These are phyloP conservation scores for Fraxinus nigra DNA, from an alignment of 305 asterid species.

Conservation along the genomic window DNA sequence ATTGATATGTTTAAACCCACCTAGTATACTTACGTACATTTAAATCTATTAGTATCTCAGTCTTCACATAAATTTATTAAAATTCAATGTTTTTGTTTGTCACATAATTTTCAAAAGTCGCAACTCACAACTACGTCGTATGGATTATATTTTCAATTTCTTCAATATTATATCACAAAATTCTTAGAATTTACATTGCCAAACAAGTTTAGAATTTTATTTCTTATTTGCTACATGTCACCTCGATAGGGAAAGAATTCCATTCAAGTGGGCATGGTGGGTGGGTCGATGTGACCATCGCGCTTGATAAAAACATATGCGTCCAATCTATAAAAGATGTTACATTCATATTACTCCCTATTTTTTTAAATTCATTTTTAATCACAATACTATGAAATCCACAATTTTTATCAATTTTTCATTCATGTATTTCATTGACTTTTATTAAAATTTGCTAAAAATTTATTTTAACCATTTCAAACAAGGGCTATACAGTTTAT, in stretches of 20 bases:
- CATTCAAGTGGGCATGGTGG: not conserved
- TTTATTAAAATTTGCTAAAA: not conserved
- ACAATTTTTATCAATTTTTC: no score
- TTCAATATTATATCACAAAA: not conserved
- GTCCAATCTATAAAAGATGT: not conserved
- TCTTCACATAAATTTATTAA: not conserved
- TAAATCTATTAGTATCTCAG: not conserved
- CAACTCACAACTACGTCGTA: not conserved
- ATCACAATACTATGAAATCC: not conserved
- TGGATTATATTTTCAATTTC: not conserved
- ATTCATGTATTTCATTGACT: not conserved
- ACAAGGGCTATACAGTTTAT: not conserved
- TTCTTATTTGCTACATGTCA: not conserved
- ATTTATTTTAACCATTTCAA: not conserved
- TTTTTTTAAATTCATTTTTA: no score
- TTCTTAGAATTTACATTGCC: not conserved
- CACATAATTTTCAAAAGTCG: not conserved
- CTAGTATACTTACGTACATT: not conserved
- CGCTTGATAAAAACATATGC: not conserved
- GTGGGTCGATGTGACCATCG: not conserved
- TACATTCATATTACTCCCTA: not conserved
- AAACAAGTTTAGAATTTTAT: not conserved
- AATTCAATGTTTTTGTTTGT: not conserved
- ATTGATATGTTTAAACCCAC: not conserved
- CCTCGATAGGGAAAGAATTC: not conserved